Conservation (phyloP, 805 yeast genomes). For the Pachysolen tannophilus region DNA sequence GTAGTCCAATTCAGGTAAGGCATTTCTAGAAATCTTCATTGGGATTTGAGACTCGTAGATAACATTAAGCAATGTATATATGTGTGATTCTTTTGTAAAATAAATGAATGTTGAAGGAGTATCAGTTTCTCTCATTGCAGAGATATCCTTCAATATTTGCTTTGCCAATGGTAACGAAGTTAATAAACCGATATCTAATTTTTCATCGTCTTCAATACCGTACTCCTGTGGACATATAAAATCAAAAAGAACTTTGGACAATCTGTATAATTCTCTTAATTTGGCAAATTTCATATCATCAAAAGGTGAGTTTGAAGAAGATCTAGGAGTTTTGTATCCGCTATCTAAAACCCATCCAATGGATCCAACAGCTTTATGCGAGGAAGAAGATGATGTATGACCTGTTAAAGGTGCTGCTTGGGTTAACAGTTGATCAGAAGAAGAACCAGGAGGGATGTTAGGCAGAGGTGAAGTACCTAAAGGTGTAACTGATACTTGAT, state of each 20-base stretch:
- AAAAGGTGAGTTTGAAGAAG: conserved; percentile 39
- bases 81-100: conserved; percentile 95
- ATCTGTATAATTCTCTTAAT: conserved; percentile 78
- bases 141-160: conserved; percentile 75
- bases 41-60: conserved; percentile 89
- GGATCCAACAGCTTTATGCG: conserved; percentile 46
- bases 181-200: conserved; percentile 88
- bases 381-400: conserved; percentile 1
- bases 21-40: conserved; percentile 91
- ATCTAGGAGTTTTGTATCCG: conserved; percentile 17
- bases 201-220: conserved; percentile 93
- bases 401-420: not conserved
- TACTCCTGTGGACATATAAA: conserved; percentile 98
- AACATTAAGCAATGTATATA: conserved; percentile 85
- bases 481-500: conserved; percentile 14
- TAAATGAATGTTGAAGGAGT: conserved; percentile 82
- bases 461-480: conserved; percentile 14
- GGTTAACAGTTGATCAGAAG: not conserved
- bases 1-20: conserved; percentile 93
- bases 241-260: conserved; percentile 91
- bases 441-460: conserved; percentile 13
- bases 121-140: conserved; percentile 68
- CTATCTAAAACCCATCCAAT: conserved; percentile 58
- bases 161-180: conserved; percentile 92
- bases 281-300: conserved; percentile 75